A percentile compares a stretch with the other conserved stretches of the same genome.
Conservation (phyloP, 345 rosid species). For the Hibiscus tridactylites region DNA sequence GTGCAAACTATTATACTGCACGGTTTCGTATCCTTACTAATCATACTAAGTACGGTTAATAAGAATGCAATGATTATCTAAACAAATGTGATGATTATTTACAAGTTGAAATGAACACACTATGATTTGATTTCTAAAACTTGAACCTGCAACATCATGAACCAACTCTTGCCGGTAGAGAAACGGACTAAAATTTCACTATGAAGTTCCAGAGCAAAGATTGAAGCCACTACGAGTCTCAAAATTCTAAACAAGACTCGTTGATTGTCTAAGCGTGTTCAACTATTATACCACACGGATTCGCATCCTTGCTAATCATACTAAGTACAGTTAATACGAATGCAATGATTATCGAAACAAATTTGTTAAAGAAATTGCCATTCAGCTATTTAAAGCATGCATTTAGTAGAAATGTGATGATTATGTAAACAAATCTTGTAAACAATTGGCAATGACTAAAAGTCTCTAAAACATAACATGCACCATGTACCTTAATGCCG, state of each 20-base stretch:
- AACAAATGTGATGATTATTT: too few relatives aligned
- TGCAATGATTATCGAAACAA: neutral
- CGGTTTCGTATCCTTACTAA: neutral
- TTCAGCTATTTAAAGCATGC: too few relatives aligned
- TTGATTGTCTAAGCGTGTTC: neutral
- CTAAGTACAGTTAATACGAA: too few relatives aligned
- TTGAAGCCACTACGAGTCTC: neutral
- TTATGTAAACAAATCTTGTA: neutral
- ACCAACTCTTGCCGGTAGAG: neutral
- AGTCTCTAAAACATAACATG: neutral
- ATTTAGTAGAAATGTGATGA: too few relatives aligned
- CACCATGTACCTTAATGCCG: conserved; percentile 41
- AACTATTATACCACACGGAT: neutral
- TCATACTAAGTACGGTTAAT: too few relatives aligned
- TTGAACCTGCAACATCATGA: neutral
- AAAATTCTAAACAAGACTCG: too few relatives aligned
- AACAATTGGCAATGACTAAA: neutral
- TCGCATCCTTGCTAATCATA: neutral
- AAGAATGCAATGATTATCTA: neutral
- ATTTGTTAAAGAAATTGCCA: too few relatives aligned
- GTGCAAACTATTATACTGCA: neutral
- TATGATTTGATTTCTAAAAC: neutral
- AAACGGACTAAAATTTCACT: neutral
- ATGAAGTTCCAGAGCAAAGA: too few relatives aligned
- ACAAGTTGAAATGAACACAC: too few relatives aligned